A percentile compares a stretch with the other conserved stretches of the same genome.
Evolutionary conservation across 495 filamentous ascomycete genomes (phyloP).

Genomic region (Zalerion maritima): DNA sequence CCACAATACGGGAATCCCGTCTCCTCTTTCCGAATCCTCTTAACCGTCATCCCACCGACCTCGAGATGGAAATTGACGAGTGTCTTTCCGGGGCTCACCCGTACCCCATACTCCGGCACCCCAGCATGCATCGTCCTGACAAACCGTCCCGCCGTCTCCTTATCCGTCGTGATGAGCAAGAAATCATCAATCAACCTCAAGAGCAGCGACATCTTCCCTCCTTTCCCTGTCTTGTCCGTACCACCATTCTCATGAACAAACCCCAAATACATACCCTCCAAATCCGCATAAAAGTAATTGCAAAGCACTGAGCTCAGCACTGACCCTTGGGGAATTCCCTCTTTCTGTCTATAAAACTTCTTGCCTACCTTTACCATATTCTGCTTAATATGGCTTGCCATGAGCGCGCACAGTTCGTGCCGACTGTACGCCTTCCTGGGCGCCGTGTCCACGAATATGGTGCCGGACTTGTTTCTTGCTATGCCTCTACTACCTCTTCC

Average conservation of each 20-base stretch:
- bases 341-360: conserved; percentile 74
- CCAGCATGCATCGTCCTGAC: conserved; percentile 66
- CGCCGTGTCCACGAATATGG: conserved; percentile 59
- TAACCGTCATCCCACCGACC: conserved; percentile 40
- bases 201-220: conserved; percentile 44
- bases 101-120: conserved; percentile 62
- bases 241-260: too few species aligned
- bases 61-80: conserved; percentile 70
- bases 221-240: too few species aligned
- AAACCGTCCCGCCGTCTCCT: conserved; percentile 49
- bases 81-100: conserved; percentile 62
- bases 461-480: conserved; percentile 38
- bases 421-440: conserved; percentile 36
- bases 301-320: conserved; percentile 74
- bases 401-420: conserved; percentile 48
- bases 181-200: conserved; percentile 86
- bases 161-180: conserved; percentile 63
- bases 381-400: conserved; percentile 60
- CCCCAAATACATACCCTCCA: conserved; percentile 52
- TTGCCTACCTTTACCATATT: conserved; percentile 86
- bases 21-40: conserved; percentile 30
- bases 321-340: conserved; percentile 87
- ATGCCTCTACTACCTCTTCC: too few species aligned
- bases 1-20: conserved; percentile 78
- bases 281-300: conserved; percentile 84